A percentile compares a stretch with the other conserved stretches of the same genome.
Evolutionary conservation across 805 yeast genomes (phyloP).

Genomic region (Pichia eremophila): DNA sequence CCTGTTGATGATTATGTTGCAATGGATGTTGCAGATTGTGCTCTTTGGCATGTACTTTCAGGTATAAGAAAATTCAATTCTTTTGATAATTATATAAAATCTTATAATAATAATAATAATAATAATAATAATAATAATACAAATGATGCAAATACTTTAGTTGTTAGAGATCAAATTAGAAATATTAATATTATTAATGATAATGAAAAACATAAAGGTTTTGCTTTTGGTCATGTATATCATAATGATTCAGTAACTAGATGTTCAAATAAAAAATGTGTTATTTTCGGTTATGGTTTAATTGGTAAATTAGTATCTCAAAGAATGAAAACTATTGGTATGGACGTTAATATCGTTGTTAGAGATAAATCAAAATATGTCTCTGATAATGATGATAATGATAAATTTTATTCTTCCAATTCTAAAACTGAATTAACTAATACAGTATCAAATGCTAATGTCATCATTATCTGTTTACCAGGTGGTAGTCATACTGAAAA

Average conservation of each 20-base stretch:
- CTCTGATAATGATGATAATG: too few relatives aligned
- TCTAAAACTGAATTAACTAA: neutral
- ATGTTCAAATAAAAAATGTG: conserved; percentile 39
- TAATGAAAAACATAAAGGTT: neutral
- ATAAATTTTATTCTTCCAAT: neutral
- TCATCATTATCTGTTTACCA: conserved; percentile 61
- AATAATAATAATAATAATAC: too few relatives aligned
- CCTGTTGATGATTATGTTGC: conserved; percentile 41
- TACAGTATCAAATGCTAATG: conserved; percentile 29
- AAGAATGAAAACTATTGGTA: conserved; percentile 49
- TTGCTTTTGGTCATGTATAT: conserved; percentile 13
- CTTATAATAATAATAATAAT: too few relatives aligned
- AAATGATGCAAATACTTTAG: conserved; percentile 25
- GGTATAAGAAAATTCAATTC: conserved; percentile 49
- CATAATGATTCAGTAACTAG: conserved; percentile 7
- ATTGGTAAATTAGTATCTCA: conserved; percentile 61
- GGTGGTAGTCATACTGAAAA: conserved; percentile 48
- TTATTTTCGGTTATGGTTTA: conserved; percentile 66
- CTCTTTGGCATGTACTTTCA: conserved; percentile 46
- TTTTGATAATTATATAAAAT: conserved; percentile 31
- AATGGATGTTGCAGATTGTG: conserved; percentile 67
- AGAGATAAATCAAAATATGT: conserved; percentile 32
- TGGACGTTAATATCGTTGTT: conserved; percentile 56
- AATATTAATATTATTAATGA: conserved; percentile 12
- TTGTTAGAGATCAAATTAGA: conserved; percentile 29